Percentiles rank a stretch among this genome's conserved stretches.
These are phyloP conservation scores for Citrullus mucosospermus DNA, from an alignment of 306 rosid genomes.

Conservation along the genomic window DNA sequence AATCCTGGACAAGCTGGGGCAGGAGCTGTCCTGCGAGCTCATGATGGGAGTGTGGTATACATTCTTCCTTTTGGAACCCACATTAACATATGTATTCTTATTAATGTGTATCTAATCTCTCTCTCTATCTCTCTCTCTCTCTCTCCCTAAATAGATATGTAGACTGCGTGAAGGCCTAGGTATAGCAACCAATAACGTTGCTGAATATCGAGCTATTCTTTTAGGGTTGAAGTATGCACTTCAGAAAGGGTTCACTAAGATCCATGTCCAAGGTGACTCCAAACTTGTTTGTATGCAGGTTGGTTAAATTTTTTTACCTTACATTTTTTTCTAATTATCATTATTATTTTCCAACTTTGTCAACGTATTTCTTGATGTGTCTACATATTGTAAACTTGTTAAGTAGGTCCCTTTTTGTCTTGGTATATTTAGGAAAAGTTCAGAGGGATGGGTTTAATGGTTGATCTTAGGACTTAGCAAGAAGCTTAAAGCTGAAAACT, in stretches of 20 bases:
- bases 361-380: neutral
- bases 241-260: constrained; percentile 55
- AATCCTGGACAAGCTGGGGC: constrained; percentile 96
- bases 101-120: neutral
- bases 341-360: neutral
- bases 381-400: neutral
- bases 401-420: neutral
- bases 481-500: neutral
- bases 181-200: constrained; percentile 65
- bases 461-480: neutral
- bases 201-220: constrained; percentile 86
- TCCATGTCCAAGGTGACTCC: constrained; percentile 71
- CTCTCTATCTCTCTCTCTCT: neutral
- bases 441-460: neutral
- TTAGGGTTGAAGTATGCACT: constrained; percentile 83
- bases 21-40: constrained; percentile 71
- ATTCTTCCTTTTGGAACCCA: constrained; percentile 12
- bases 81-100: neutral
- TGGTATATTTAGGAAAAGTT: neutral
- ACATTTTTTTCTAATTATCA: neutral
- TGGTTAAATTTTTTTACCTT: constrained; percentile 8
- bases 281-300: constrained; percentile 98
- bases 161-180: constrained; percentile 83
- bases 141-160: constrained; percentile 37
- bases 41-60: constrained; percentile 75